Conservation (phyloP, 2,329 filamentous ascomycete species). For the Aspergillus ruber region DNA sequence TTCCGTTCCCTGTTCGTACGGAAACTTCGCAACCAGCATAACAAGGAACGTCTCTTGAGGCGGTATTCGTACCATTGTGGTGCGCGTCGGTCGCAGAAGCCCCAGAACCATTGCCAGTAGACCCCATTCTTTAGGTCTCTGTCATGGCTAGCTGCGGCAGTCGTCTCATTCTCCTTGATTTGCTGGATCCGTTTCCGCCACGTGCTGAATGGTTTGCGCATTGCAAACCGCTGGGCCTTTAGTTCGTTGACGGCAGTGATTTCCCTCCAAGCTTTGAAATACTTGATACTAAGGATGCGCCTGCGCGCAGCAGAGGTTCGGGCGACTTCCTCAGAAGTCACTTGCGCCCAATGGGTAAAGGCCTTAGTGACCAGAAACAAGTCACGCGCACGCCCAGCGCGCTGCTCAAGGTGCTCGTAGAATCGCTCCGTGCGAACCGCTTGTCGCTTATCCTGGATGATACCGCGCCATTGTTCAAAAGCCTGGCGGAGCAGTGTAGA, state of each 20-base stretch:
- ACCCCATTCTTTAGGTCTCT: conserved; percentile 23
- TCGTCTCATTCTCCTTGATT: conserved; percentile 28
- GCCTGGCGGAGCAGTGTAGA: conserved; percentile 47
- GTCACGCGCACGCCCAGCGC: conserved; percentile 59
- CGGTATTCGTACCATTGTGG: conserved; percentile 38
- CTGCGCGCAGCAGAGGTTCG: conserved; percentile 62
- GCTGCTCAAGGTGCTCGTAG: conserved; percentile 51
- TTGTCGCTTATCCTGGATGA: conserved; percentile 36
- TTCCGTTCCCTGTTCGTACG: conserved; percentile 34
- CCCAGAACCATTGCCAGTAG: conserved; percentile 42
- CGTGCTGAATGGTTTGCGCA: conserved; percentile 49
- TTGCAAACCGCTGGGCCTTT: conserved; percentile 46
- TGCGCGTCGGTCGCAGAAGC: conserved; percentile 37
- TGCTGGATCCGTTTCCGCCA: conserved; percentile 44
- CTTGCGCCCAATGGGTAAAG: conserved; percentile 63
- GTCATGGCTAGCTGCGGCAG: conserved; percentile 25
- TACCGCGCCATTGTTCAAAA: conserved; percentile 46
- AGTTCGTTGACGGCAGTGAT: conserved; percentile 57
- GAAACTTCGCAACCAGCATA: conserved; percentile 35
- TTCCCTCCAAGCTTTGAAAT: conserved; percentile 63
- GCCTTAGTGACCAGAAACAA: conserved; percentile 59
- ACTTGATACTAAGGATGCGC: conserved; percentile 63
- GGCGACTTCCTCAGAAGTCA: conserved; percentile 58
- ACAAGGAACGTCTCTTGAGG: conserved; percentile 35
- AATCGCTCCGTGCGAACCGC: conserved; percentile 46